Conservation (phyloP, 2,329 filamentous ascomycete genomes). For the Corinectria fuckeliana region DNA sequence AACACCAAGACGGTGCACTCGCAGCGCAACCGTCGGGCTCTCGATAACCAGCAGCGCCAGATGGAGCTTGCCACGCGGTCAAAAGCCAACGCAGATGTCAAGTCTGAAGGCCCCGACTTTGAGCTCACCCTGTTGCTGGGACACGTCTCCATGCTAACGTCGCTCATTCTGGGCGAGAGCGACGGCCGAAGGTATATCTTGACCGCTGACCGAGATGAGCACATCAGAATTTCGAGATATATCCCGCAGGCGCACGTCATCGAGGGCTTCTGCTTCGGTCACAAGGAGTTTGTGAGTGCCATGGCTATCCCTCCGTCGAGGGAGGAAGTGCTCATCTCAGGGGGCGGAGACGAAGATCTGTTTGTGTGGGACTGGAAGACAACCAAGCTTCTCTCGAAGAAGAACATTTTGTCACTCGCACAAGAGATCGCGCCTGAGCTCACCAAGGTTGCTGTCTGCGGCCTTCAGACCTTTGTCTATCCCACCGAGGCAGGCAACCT, state of each 20-base stretch:
- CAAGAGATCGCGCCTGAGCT: constrained; percentile 45
- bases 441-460: constrained; percentile 56
- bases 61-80: constrained; percentile 42
- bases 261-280: constrained; percentile 87
- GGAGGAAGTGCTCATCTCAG: constrained; percentile 76
- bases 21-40: constrained; percentile 65
- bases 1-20: constrained; percentile 69
- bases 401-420: constrained; percentile 57
- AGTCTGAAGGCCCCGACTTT: constrained; percentile 59
- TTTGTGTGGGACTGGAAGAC: constrained; percentile 83
- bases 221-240: constrained; percentile 86
- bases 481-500: constrained; percentile 38
- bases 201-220: constrained; percentile 66
- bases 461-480: constrained; percentile 46
- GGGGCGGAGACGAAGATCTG: constrained; percentile 82
- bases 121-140: constrained; percentile 82
- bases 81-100: constrained; percentile 37
- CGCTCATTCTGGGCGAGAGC: constrained; percentile 63
- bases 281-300: constrained; percentile 82
- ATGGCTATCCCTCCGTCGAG: constrained; percentile 68
- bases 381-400: constrained; percentile 59
- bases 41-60: constrained; percentile 63
- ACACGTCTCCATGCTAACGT: constrained; percentile 94
- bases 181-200: constrained; percentile 57
- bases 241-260: constrained; percentile 86